These are phyloP conservation scores for Fusarium paranaense DNA, from an alignment of 2,329 filamentous ascomycete genomes.

Conservation along the genomic window DNA sequence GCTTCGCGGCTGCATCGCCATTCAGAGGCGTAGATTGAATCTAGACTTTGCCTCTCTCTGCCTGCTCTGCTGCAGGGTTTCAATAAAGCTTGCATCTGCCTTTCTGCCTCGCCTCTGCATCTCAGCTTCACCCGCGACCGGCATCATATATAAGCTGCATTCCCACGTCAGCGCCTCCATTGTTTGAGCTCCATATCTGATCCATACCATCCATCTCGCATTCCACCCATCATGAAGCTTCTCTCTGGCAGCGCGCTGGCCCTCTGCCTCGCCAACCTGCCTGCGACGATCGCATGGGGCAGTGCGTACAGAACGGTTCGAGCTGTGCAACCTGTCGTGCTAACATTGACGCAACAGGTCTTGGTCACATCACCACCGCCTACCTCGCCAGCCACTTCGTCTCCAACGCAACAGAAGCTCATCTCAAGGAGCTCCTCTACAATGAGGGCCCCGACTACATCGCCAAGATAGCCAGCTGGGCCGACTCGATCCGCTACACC, in stretches of 20 bases:
- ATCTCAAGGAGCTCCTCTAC: slow-evolving; percentile 68
- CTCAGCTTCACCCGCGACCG: neutral
- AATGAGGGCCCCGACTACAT: slow-evolving; percentile 69
- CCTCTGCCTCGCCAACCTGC: slow-evolving; percentile 49
- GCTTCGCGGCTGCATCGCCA: slow-evolving; percentile 7
- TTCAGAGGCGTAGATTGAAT: slow-evolving; percentile 18
- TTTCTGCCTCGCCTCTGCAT: neutral
- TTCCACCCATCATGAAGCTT: slow-evolving; percentile 48
- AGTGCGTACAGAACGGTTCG: slow-evolving; percentile 46
- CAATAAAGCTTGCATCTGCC: slow-evolving; percentile 19
- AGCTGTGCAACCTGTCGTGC: slow-evolving; percentile 1
- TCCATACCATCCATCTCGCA: neutral
- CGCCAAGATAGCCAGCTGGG: slow-evolving; percentile 74
- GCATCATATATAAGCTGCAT: neutral
- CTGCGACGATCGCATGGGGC: slow-evolving; percentile 55
- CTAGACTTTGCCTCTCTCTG: slow-evolving; percentile 20
- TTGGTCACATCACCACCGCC: slow-evolving; percentile 75
- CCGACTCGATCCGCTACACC: slow-evolving; percentile 74
- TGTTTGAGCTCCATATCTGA: neutral
- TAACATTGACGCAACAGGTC: slow-evolving; percentile 52
- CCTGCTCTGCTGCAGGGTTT: neutral
- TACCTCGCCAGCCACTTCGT: slow-evolving; percentile 73
- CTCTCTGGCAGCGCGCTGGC: slow-evolving; percentile 43
- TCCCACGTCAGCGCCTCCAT: neutral
- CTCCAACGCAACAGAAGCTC: slow-evolving; percentile 63